phyloP scores from a whole-genome alignment of 2,329 filamentous ascomycete genomes.

The Phialophora chinensis region DNA sequence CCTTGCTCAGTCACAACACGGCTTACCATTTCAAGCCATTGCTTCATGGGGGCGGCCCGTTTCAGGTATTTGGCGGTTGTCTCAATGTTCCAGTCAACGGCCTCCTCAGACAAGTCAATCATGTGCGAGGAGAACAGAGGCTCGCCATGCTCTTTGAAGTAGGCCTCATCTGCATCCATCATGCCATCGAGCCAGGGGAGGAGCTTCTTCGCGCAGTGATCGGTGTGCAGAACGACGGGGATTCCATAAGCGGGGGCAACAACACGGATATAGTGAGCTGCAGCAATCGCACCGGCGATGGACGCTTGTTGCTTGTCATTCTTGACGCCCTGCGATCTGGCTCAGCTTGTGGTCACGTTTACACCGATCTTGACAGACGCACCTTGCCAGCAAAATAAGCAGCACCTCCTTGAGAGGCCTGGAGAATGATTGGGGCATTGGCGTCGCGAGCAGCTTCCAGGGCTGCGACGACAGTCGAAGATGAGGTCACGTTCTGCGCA shows the following conservation, averaged over 20 bases:
- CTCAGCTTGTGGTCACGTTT: constrained; percentile 16
- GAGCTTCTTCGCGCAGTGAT: constrained; percentile 99
- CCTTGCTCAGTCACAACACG: constrained; percentile 23
- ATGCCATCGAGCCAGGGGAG: constrained; percentile 97
- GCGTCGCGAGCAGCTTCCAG: constrained; percentile 94
- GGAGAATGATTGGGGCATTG: constrained; percentile 90
- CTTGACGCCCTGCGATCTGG: constrained; percentile 66
- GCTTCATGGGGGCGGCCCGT: constrained; percentile 94
- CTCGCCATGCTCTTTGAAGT: constrained; percentile 91
- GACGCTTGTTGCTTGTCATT: constrained; percentile 86
- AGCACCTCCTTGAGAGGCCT: constrained; percentile 90
- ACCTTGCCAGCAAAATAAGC: constrained; percentile 92
- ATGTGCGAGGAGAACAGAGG: constrained; percentile 97
- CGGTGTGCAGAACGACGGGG: constrained; percentile 92
- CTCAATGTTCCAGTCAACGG: constrained; percentile 85
- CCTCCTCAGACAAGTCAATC: constrained; percentile 96
- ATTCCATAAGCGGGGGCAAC: constrained; percentile 86
- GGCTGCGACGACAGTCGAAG: constrained; percentile 80
- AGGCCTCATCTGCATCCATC: constrained; percentile 89
- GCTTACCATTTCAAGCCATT: constrained; percentile 96
- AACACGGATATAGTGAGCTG: constrained; percentile 89
- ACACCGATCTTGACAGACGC: constrained; percentile 36
- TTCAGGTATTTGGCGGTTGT: constrained; percentile 93
- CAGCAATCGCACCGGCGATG: constrained; percentile 84
- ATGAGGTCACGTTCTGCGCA: constrained; percentile 83